A percentile compares a stretch with the other conserved stretches of the same genome.
Conservation (phyloP, 345 rosid genomes). For the Euphorbia lathyris region DNA sequence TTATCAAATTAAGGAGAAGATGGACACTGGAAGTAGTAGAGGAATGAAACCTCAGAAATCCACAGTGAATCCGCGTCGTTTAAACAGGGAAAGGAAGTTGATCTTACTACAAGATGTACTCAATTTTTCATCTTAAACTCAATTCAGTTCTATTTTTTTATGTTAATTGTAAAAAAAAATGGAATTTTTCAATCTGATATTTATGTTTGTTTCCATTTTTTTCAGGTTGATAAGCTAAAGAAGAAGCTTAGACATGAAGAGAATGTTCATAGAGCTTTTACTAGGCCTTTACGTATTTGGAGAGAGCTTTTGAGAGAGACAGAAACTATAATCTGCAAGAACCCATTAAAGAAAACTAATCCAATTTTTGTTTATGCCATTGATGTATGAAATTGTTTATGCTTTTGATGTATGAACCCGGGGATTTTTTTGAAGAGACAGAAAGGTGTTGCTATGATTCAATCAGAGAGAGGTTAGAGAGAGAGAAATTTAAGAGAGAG, state of each 20-base stretch:
- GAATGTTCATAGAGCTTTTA: conserved; percentile 79
- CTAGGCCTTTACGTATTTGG: conserved; percentile 78
- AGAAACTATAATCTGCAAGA: no score
- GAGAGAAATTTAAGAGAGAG: no score
- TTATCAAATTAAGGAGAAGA: conserved; percentile 43
- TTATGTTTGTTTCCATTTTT: conserved; percentile 7
- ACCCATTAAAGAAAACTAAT: no score
- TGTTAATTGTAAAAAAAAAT: not conserved
- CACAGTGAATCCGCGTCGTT: conserved; percentile 49
- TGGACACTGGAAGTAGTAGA: conserved; percentile 50
- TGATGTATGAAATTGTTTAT: no score
- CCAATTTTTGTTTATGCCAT: no score
- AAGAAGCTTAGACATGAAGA: conserved; percentile 82
- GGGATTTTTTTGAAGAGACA: no score
- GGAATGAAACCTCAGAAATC: conserved; percentile 39
- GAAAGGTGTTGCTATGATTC: no score
- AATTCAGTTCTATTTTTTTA: conserved; percentile 6
- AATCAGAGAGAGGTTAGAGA: no score
- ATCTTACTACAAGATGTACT: conserved; percentile 87
- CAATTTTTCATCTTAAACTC: no score
- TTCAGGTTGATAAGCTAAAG: conserved; percentile 80
- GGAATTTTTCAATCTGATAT: conserved; percentile 8
- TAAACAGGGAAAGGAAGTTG: conserved; percentile 69
- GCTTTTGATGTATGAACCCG: no score
- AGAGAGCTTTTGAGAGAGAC: no score